Base-by-base conservation (phyloP, 495 filamentous ascomycete species). In the Emericellopsis terricola region DNA sequence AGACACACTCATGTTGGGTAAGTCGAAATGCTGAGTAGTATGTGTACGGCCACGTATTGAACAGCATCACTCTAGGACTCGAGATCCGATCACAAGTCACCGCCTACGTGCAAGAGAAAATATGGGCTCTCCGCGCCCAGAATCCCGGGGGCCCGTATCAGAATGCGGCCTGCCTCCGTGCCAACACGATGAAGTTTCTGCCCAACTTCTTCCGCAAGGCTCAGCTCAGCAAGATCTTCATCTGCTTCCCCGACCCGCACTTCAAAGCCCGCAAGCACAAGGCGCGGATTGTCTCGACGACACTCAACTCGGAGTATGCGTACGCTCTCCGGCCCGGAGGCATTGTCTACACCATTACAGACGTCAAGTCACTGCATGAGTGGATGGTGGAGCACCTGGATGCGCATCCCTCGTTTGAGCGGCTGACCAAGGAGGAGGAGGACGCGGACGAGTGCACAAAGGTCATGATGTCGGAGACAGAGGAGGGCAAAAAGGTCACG, bases 201-300 rank as follows among this genome's bases (percentile, higher is more conserved):
- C 87, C 89, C 27, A 94, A 96, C 51, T 91, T 94, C 65, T 94
- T 96, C 61, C 56, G 52, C 34, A 78, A 69, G 46, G 51, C 45
- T 17, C 78, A 92, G 49, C 71, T 97, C 19, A 67, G 65, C 36
- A 87, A 84, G 51, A 78, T 94, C 50, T 97, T 94, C 53, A 79
- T 97, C 48, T 94, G 89, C 60, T 97, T 97, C 56, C 89, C 89
- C 0, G 89, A 97, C 48, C 89, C 89, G 40, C 89, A 97, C 52
- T 97, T 97, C 64, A 97, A 97, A 60, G 71, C 78, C 16, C 73
- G 87, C 33, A 97, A 97, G 58, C 91, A 94, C 57, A 97, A 96
- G 55, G 83, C 84, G 36, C 62, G 89, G 4, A 97, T 97, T 47
- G 76, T 97, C 15, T 83, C 79, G n/a, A 64, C 78, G 31, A 81